Conservation (phyloP, 106 monocot species). For the Hemerocallis citrina region DNA sequence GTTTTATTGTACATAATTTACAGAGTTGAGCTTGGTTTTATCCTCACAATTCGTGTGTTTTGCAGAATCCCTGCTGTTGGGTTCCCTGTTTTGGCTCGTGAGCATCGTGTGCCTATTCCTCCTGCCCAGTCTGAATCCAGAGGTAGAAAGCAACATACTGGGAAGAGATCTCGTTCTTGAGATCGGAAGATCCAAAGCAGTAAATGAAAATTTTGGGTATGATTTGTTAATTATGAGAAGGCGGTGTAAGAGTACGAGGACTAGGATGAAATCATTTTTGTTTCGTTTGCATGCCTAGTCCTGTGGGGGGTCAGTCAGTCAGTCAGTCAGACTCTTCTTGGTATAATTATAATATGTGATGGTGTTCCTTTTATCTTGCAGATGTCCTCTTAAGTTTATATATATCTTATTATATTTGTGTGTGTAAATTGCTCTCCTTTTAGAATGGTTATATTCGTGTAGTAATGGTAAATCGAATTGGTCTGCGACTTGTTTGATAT, state of each 20-base stretch:
- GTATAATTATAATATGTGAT: no score
- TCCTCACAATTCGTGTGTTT: neutral
- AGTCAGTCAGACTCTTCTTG: no score
- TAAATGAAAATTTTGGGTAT: neutral
- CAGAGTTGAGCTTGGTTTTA: no score
- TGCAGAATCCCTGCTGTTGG: conserved; percentile 85
- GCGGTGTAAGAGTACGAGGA: conserved; percentile 41
- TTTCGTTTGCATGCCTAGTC: conserved; percentile 18
- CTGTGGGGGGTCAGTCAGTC: no score
- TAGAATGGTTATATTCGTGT: no score
- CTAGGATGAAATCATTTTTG: conserved; percentile 44
- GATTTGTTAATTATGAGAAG: conserved; percentile 21
- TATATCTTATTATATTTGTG: no score
- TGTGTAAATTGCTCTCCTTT: no score
- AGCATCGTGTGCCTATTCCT: conserved; percentile 68
- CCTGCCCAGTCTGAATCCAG: conserved; percentile 16
- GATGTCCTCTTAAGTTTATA: no score
- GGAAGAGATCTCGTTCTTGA: conserved; percentile 36
- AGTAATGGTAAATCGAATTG: no score
- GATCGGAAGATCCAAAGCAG: conserved; percentile 6
- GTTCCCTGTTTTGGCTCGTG: conserved; percentile 77
- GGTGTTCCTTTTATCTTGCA: no score
- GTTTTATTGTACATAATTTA: no score
- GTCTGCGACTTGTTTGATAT: no score
- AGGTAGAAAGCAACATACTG: conserved; percentile 18